Evolutionary conservation across 345 rosid species (phyloP).

Genomic region (Corymbia maculata): DNA sequence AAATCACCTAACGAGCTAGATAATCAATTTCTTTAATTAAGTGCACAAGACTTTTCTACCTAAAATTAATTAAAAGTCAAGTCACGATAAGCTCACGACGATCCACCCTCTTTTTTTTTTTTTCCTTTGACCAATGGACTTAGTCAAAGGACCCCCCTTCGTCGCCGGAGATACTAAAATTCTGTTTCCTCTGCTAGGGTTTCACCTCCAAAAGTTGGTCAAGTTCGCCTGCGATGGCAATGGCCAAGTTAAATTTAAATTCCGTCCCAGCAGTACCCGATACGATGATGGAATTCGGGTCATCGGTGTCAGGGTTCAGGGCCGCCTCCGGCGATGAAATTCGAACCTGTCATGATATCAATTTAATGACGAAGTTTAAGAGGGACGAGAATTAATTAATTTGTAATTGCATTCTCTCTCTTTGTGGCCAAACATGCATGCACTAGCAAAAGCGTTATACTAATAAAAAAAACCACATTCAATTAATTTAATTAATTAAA

Average conservation of each 20-base stretch:
- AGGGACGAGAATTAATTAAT: background rate
- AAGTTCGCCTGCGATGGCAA: background rate
- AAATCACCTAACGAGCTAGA: background rate
- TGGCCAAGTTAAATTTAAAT: background rate
- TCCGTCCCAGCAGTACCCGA: fast-evolving
- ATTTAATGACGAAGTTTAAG: background rate
- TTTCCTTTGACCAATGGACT: background rate
- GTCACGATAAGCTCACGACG: background rate
- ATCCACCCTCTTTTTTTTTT: background rate
- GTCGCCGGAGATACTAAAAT: background rate
- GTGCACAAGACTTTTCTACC: background rate
- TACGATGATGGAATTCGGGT: background rate
- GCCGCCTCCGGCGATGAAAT: background rate
- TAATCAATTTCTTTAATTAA: background rate
- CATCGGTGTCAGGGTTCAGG: too few species aligned
- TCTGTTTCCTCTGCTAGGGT: background rate
- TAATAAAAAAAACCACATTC: background rate
- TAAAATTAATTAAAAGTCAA: background rate
- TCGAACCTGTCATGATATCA: background rate
- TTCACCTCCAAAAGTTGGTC: background rate
- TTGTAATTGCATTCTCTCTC: background rate
- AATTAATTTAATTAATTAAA: background rate
- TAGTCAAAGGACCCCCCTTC: background rate
- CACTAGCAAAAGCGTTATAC: background rate
- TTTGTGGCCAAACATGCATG: background rate